These are phyloP conservation scores for Penicillium janthinellum DNA, from an alignment of 2,329 filamentous ascomycete species.

Conservation along the genomic window DNA sequence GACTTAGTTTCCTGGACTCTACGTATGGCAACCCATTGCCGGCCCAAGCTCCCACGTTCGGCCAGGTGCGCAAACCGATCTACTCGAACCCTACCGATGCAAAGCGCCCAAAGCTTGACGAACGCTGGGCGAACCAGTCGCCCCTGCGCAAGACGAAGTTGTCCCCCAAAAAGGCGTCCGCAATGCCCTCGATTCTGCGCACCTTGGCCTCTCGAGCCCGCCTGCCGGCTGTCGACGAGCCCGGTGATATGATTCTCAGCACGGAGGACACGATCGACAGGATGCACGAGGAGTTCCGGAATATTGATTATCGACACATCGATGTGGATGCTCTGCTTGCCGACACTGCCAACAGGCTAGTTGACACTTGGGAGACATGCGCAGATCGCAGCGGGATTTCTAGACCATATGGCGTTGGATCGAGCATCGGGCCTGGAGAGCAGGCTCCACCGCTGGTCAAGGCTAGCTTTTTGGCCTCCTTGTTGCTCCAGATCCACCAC, in stretches of 20 bases:
- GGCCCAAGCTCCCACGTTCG: slow-evolving; percentile 15
- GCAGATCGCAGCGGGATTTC: slow-evolving; percentile 46
- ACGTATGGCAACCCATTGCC: slow-evolving; percentile 30
- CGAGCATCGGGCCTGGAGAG: slow-evolving; percentile 66
- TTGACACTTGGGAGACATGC: slow-evolving; percentile 36
- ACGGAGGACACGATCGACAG: slow-evolving; percentile 72
- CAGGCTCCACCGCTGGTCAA: slow-evolving; percentile 68
- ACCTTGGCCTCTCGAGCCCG: slow-evolving; percentile 62
- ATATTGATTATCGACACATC: slow-evolving; percentile 34
- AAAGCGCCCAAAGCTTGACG: slow-evolving; percentile 47
- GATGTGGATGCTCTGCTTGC: slow-evolving; percentile 37
- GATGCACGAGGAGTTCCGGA: slow-evolving; percentile 57
- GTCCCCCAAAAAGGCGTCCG: slow-evolving; percentile 56
- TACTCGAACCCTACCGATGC: slow-evolving; percentile 47
- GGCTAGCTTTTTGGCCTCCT: slow-evolving; percentile 74
- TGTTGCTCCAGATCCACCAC: slow-evolving; percentile 80
- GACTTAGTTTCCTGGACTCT: slow-evolving; percentile 37
- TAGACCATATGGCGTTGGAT: slow-evolving; percentile 45
- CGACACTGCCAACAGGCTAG: slow-evolving; percentile 38
- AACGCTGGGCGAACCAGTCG: slow-evolving; percentile 40
- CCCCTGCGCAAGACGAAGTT: slow-evolving; percentile 38
- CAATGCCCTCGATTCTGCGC: slow-evolving; percentile 71
- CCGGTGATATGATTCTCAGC: slow-evolving; percentile 69
- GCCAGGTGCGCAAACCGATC: slow-evolving; percentile 38
- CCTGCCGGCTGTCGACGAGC: slow-evolving; percentile 66